Evolutionary conservation across 495 filamentous ascomycete species (phyloP).

Genomic region (Durotheca rogersii): DNA sequence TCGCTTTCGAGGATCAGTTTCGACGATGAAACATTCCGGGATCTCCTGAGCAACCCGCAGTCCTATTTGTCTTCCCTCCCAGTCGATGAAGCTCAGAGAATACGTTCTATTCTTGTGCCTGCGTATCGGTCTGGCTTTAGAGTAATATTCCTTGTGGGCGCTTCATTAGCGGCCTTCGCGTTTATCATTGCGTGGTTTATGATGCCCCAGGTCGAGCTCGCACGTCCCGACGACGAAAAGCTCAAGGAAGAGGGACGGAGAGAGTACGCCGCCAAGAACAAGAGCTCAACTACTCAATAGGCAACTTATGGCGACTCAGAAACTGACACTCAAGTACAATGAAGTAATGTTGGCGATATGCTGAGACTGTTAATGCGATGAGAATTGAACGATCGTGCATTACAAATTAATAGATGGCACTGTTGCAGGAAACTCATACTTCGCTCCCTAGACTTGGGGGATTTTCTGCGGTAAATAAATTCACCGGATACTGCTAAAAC

Average conservation of each 20-base stretch:
- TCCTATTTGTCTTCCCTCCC: slow-evolving; percentile 36
- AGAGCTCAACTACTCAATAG: slow-evolving; percentile 5
- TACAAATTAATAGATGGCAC: no score
- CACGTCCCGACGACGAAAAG: slow-evolving; percentile 47
- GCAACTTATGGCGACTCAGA: no score
- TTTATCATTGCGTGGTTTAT: slow-evolving; percentile 46
- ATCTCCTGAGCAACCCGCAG: slow-evolving; percentile 31
- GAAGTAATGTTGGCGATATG: no score
- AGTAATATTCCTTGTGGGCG: slow-evolving; percentile 53
- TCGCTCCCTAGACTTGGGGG: no score
- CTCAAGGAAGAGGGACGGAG: slow-evolving; percentile 48
- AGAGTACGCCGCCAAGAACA: slow-evolving; percentile 16
- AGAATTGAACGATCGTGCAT: no score
- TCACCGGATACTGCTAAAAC: no score
- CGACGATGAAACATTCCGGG: slow-evolving; percentile 29
- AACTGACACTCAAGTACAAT: no score
- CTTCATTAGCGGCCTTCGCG: slow-evolving; percentile 47
- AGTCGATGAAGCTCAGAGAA: slow-evolving; percentile 38
- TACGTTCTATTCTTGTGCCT: slow-evolving; percentile 43
- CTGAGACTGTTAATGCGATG: no score
- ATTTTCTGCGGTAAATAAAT: no score
- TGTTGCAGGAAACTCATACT: no score
- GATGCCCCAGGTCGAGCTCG: slow-evolving; percentile 51
- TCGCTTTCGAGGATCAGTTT: slow-evolving; percentile 37
- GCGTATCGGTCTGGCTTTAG: slow-evolving; percentile 52